Percentiles rank a stretch among this genome's conserved stretches.
Evolutionary conservation across 75 land plant species (phyloP).

Genomic region (Sequoiadendron giganteum): DNA sequence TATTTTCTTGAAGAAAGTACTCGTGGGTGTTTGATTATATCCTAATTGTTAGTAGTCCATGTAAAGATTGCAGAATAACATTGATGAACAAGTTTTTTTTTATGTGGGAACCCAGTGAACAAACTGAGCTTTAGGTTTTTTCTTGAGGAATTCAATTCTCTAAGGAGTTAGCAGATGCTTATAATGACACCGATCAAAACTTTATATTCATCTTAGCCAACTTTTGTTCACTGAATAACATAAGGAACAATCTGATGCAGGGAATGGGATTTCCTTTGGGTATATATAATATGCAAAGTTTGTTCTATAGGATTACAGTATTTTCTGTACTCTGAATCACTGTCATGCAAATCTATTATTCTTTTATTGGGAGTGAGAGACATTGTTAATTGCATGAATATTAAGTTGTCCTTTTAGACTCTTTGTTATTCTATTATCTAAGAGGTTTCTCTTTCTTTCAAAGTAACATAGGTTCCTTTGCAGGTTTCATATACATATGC

Average conservation of each 20-base stretch:
- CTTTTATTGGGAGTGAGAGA: background rate
- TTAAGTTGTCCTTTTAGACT: background rate
- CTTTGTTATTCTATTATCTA: background rate
- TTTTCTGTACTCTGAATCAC: background rate
- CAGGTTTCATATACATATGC: conserved; percentile 87
- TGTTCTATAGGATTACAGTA: background rate
- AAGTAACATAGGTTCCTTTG: conserved; percentile 8
- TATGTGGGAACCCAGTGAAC: background rate
- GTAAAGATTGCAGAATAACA: background rate
- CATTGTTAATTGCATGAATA: background rate
- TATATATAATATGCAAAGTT: background rate
- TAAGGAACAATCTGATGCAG: background rate
- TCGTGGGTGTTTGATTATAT: background rate
- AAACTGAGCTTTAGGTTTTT: background rate
- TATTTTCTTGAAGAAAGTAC: background rate
- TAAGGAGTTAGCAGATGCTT: background rate
- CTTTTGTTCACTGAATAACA: background rate
- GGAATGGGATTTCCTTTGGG: background rate
- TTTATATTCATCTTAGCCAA: background rate
- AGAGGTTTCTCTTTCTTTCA: background rate
- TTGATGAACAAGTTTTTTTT: background rate
- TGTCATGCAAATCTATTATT: background rate
- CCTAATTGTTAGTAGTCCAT: background rate
- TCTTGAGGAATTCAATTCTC: background rate
- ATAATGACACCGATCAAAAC: background rate